A percentile compares a stretch with the other conserved stretches of the same genome.
Conservation (phyloP, 1,139 yeast species). For the Meyerozyma smithsonii region DNA sequence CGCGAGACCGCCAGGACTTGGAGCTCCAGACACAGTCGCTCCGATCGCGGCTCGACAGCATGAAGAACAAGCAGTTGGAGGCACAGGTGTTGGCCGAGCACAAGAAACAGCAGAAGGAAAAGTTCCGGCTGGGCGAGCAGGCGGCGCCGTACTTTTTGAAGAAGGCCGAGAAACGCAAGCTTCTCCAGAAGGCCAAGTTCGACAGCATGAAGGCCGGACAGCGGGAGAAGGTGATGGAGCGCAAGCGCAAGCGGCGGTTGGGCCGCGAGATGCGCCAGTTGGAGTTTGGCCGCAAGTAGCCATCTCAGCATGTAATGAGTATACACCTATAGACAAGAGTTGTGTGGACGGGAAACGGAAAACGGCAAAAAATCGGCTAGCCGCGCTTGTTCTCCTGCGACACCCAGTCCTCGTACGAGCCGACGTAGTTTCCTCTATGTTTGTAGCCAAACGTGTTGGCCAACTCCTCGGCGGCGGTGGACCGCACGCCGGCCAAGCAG, state of each 20-base stretch:
- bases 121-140: constrained; percentile 45
- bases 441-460: constrained; percentile 88
- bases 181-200: constrained; percentile 84
- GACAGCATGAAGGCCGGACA: constrained; percentile 79
- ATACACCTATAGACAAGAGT: constrained; percentile 4
- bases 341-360: too few relatives aligned
- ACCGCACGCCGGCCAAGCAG: constrained; percentile 90
- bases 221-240: constrained; percentile 82
- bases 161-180: constrained; percentile 75
- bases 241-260: constrained; percentile 88
- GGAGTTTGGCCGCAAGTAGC: constrained; percentile 37
- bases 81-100: constrained; percentile 53
- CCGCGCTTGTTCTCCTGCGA: constrained; percentile 31
- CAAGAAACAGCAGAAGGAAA: constrained; percentile 43
- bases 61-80: constrained; percentile 75
- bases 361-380: too few relatives aligned
- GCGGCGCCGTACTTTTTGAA: constrained; percentile 60
- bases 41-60: constrained; percentile 70
- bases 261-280: constrained; percentile 86
- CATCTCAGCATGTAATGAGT: not conserved
- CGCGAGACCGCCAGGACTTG: constrained; percentile 49
- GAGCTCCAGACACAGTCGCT: constrained; percentile 54
- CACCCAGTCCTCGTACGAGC: constrained; percentile 87
- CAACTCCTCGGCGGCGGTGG: constrained; percentile 84
- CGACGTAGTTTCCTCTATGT: constrained; percentile 71